Evolutionary conservation across 2,329 filamentous ascomycete species (phyloP).

Genomic region (Phoma sp.): DNA sequence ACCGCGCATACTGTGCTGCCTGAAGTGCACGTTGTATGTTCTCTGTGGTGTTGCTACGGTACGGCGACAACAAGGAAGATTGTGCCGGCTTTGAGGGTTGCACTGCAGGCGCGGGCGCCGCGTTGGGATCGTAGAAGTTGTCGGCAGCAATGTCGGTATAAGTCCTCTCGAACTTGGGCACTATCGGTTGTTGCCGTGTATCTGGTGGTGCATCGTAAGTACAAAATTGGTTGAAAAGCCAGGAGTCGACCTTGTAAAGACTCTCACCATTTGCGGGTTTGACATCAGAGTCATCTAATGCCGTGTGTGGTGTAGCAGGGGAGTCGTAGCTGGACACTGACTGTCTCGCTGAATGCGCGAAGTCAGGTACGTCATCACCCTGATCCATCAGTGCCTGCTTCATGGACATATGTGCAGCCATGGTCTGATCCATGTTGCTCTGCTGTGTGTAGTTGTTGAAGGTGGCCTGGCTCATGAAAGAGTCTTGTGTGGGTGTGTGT

Average conservation of each 20-base stretch:
- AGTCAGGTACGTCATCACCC: slow-evolving; percentile 58
- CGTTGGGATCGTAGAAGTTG: slow-evolving; percentile 79
- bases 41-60: slow-evolving; percentile 49
- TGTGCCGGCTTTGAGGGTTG: slow-evolving; percentile 56
- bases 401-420: slow-evolving; percentile 64
- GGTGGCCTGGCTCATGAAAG: slow-evolving; percentile 53
- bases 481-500: slow-evolving; percentile 60
- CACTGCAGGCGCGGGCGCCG: slow-evolving; percentile 58
- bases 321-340: slow-evolving; percentile 68
- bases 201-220: slow-evolving; percentile 63
- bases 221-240: slow-evolving; percentile 71
- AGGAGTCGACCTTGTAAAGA: slow-evolving; percentile 46
- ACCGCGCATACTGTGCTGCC: slow-evolving; percentile 74
- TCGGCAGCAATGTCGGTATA: slow-evolving; percentile 86
- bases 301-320: slow-evolving; percentile 65
- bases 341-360: slow-evolving; percentile 60
- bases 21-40: slow-evolving; percentile 78
- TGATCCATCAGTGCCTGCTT: slow-evolving; percentile 62
- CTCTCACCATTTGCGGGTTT: slow-evolving; percentile 64
- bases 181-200: slow-evolving; percentile 48
- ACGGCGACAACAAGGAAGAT: slow-evolving; percentile 57
- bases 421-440: slow-evolving; percentile 50
- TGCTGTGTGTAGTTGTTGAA: slow-evolving; percentile 56
- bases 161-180: slow-evolving; percentile 81
- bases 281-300: slow-evolving; percentile 59